These are phyloP conservation scores for Knufia fluminis DNA, from an alignment of 2,329 filamentous ascomycete genomes.

Conservation along the genomic window DNA sequence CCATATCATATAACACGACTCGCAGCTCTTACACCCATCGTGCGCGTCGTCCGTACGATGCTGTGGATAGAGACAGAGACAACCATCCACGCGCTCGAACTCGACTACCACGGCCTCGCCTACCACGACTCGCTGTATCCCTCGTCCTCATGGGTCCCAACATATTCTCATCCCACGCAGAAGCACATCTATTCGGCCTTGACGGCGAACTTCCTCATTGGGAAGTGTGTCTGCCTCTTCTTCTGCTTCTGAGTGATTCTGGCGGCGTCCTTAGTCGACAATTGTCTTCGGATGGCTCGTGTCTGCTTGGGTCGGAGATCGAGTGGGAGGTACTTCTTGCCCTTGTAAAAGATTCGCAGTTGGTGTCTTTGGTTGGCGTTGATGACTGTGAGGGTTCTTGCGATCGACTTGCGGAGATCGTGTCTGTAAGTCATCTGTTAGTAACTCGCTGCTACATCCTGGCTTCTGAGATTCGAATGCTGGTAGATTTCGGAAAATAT, in stretches of 20 bases:
- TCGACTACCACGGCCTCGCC: too few species aligned
- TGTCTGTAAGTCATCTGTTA: constrained; percentile 52
- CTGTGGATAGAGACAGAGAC: too few species aligned
- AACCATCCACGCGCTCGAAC: too few species aligned
- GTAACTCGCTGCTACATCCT: constrained; percentile 16
- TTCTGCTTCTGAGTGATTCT: constrained; percentile 85
- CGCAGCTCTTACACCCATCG: neutral
- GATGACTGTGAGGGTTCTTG: constrained; percentile 97
- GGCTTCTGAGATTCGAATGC: constrained; percentile 14
- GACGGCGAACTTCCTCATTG: constrained; percentile 96
- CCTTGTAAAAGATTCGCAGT: constrained; percentile 98
- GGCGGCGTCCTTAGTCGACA: constrained; percentile 83
- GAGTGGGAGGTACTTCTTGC: constrained; percentile 98
- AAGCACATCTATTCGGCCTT: constrained; percentile 51
- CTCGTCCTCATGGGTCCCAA: constrained; percentile 19
- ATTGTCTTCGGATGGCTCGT: constrained; percentile 89
- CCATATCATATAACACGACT: neutral
- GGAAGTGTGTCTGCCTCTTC: constrained; percentile 95
- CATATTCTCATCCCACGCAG: constrained; percentile 25
- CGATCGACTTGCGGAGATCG: constrained; percentile 99
- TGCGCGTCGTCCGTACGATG: too few species aligned
- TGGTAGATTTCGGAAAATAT: constrained; percentile 1
- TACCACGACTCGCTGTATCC: constrained; percentile 7
- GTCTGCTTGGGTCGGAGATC: constrained; percentile 98
- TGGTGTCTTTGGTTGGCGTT: constrained; percentile 98